Evolutionary conservation across 352 stramenopile genomes (phyloP).

Genomic region (Pythium guiyangense): DNA sequence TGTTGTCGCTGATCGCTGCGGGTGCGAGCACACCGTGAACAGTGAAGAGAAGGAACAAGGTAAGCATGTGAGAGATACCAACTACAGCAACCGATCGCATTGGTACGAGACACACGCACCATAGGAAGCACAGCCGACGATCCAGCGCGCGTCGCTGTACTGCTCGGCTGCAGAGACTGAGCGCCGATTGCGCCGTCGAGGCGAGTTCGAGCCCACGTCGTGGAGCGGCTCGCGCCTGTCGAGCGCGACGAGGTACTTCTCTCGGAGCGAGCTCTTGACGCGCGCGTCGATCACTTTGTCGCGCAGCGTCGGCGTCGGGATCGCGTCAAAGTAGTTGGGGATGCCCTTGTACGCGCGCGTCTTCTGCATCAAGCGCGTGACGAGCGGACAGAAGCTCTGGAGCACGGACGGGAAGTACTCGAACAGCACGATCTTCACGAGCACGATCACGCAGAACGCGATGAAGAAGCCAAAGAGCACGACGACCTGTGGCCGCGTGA

Average conservation of each 20-base stretch:
- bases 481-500: conserved; percentile 66
- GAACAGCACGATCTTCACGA: conserved; percentile 61
- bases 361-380: conserved; percentile 52
- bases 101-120: conserved; percentile 20
- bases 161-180: conserved; percentile 40
- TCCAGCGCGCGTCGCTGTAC: conserved; percentile 49
- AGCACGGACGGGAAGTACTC: conserved; percentile 58
- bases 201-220: conserved; percentile 15
- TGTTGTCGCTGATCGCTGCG: conserved; percentile 76
- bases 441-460: conserved; percentile 35
- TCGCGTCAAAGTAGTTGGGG: conserved; percentile 85
- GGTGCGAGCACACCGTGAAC: background rate
- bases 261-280: conserved; percentile 29
- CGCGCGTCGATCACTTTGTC: conserved; percentile 39
- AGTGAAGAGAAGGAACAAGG: background rate
- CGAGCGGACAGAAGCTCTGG: conserved; percentile 46
- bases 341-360: conserved; percentile 50
- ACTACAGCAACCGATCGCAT: background rate
- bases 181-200: conserved; percentile 24
- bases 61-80: background rate
- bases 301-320: conserved; percentile 49
- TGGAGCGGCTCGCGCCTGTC: conserved; percentile 19
- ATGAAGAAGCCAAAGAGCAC: conserved; percentile 75
- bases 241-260: conserved; percentile 45
- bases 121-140: conserved; percentile 71